These are phyloP conservation scores for Nicotiana knightiana DNA, from an alignment of 257 asterid genomes.

Conservation along the genomic window DNA sequence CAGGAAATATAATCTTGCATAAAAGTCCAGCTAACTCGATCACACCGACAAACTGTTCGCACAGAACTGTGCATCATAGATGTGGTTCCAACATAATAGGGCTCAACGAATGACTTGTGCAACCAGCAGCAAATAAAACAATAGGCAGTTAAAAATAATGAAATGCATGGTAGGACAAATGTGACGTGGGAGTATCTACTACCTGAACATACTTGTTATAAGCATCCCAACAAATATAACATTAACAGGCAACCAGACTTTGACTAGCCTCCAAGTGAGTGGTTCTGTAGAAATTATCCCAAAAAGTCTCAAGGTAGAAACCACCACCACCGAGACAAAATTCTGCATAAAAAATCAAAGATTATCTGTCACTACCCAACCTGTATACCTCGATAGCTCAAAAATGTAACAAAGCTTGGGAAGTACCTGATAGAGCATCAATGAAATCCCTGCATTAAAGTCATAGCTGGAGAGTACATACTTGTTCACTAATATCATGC, in stretches of 20 bases:
- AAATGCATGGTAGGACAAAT: not conserved
- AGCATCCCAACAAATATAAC: conserved; percentile 94
- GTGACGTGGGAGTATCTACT: conserved; percentile 15
- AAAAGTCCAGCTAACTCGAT: not conserved
- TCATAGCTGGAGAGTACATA: conserved; percentile 83
- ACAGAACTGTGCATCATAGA: not conserved
- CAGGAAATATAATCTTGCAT: not conserved
- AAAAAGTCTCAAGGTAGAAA: conserved; percentile 46
- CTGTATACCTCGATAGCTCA: not conserved
- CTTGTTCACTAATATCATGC: conserved; percentile 92
- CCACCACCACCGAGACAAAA: conserved; percentile 66
- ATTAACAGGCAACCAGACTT: conserved; percentile 92
- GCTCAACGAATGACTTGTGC: not conserved
- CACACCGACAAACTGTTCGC: not conserved
- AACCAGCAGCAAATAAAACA: conserved; percentile 2
- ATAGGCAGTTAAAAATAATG: not conserved
- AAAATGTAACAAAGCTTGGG: not conserved
- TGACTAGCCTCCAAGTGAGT: conserved; percentile 83
- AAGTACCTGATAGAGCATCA: conserved; percentile 92
- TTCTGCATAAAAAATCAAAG: conserved; percentile 44
- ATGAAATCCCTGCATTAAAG: conserved; percentile 83
- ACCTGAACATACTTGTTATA: conserved; percentile 96
- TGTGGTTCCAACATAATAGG: conserved; percentile 1
- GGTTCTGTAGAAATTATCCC: conserved; percentile 81
- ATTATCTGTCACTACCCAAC: conserved; percentile 6